Evolutionary conservation across 176 grass and related monocot species (phyloP), one percentile per base, ranked within the genome.

Genomic region (Carex kokanica): DNA sequence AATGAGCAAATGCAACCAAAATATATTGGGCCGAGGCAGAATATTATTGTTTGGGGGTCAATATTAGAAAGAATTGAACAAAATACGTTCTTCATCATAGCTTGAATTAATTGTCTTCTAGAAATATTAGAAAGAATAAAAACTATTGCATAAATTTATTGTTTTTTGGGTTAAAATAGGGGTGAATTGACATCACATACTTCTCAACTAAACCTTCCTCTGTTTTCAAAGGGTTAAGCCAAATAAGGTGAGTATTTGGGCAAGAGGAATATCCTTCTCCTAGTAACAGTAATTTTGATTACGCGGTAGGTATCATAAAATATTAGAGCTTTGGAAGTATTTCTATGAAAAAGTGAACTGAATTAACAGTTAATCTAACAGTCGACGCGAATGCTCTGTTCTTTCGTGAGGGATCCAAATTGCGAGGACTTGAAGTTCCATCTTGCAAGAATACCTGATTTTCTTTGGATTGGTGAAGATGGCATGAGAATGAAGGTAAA

Each of bases 401-500:
- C 87, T 81, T 94, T 86, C 86, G 64, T 85, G 56, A 87, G 89
- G 74, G 82, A 83, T 86, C 78, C 82, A 16, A 86, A 61, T 65
- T 89, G 86, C 84, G 81, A 91, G 32, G 87, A 69, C 72, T 89
- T 91, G 82, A 89, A 94, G 83, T 34, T 5, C 13, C 92, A 94
- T 70, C 86, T 91, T 86, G 85, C 87, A 64, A 94, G 92, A 91
- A 62, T 91, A 29, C 52, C 64, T 64, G 89, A 94, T 84, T 94
- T 87, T 64, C 51, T 94, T 36, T 94, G 92, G 89, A 24, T 94
- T 31, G 85, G 82, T 34, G 89, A 94, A 94, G 89, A 94, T 82
- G 92, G 92, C 25, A 89, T 94, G 89, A 94, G 88, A 90, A 78
- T 93, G 64, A 84, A 80, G 91, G 91, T 93, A 86, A 86, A 69